Evolutionary conservation across 2,329 filamentous ascomycete species (phyloP), one percentile per base, ranked within the genome.

Genomic region (Colletotrichum sp.): DNA sequence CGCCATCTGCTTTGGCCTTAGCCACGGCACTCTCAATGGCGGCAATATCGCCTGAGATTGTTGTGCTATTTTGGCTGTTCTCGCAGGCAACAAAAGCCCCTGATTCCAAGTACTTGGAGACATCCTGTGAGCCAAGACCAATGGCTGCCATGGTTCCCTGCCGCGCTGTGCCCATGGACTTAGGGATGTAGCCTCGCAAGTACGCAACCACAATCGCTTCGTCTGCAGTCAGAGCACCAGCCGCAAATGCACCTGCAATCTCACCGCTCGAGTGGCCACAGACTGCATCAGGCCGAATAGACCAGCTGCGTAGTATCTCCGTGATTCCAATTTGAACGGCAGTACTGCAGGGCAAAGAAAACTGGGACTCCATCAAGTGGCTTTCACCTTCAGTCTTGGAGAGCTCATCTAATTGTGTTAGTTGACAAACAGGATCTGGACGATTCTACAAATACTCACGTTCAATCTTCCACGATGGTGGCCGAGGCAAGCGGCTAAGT

Each of bases 261-360:
- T 89, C 87, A 3, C 87, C 87, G 8, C 80, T 82, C 0, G 85
- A 87, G 71, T 89, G 87, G 1, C 87, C 87, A 5, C 87, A 81
- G 0, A 86, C 84, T 2, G 80, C 82, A 10, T 77, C 28, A 0
- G 85, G 84, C 3, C 49, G 64, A 36, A 89, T 73, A 0, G 82
- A 81, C 71, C 80, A 81, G 1, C 77, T 71, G 0, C 55, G 36
- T 3, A 89, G 81, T 0, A 86, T 77, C 18, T 87, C 82, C 1
- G 88, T 81, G 1, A 90, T 78, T 0, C 79, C 85, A 15, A 89
- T 80, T 73, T 88, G 85, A n/a, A 83, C 71, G 8, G 80, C 80
- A 12, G 84, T 85, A 70, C 82, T 85, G 3, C 83, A 36, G 3
- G 85, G 80, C 72, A 86, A 84, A n/a, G 79, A 78, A 49, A 81